Conservation (phyloP, 805 yeast genomes). For the Metschnikowia arizonensis region DNA sequence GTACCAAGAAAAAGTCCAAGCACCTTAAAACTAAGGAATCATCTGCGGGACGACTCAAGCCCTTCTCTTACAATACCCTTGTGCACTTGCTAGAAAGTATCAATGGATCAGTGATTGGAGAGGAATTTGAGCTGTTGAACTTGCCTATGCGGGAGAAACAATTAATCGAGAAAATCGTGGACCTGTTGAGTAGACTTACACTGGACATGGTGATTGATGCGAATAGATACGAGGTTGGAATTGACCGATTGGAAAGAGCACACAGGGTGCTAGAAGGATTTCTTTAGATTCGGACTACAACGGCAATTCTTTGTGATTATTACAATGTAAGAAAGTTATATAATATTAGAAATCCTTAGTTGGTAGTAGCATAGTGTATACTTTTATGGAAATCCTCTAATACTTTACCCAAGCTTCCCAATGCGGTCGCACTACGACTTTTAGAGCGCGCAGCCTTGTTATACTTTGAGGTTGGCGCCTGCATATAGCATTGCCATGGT, state of each 20-base stretch:
- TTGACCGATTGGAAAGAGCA: conserved; percentile 75
- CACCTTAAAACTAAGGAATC: conserved; percentile 10
- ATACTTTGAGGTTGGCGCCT: too few species aligned
- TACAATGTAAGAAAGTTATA: too few species aligned
- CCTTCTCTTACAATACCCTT: conserved; percentile 42
- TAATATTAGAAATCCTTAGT: too few species aligned
- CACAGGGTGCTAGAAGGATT: conserved; percentile 84
- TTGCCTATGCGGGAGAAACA: conserved; percentile 74
- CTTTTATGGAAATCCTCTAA: background rate
- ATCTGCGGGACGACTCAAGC: conserved; percentile 24
- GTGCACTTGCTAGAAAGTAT: conserved; percentile 53
- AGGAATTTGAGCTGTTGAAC: conserved; percentile 69
- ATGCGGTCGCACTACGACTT: too few species aligned
- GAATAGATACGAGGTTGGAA: conserved; percentile 73
- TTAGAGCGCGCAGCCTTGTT: too few species aligned
- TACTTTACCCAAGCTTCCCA: background rate
- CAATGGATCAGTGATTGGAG: conserved; percentile 59
- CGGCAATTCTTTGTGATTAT: too few species aligned
- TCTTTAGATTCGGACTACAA: too few species aligned
- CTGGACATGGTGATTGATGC: conserved; percentile 90
- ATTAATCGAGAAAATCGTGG: conserved; percentile 79
- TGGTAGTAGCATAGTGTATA: too few species aligned
- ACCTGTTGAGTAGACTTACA: conserved; percentile 77
- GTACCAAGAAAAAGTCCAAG: conserved; percentile 21
- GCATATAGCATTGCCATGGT: too few species aligned